These are phyloP conservation scores for Talaromyces sp. DNA, from an alignment of 2,329 filamentous ascomycete genomes.

Conservation along the genomic window DNA sequence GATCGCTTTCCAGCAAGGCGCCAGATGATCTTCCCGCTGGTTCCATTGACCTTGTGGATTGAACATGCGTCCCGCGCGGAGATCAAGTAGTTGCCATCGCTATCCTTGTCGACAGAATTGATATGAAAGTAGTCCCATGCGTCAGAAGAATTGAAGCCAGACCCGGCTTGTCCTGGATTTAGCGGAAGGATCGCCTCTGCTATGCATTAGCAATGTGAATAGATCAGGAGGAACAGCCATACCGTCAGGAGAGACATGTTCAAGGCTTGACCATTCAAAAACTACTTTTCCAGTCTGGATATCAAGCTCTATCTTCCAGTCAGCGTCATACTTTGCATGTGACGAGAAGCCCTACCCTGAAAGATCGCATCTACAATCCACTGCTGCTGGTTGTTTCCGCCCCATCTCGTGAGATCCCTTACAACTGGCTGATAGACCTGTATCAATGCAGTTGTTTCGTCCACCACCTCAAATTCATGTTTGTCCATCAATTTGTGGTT, in stretches of 20 bases:
- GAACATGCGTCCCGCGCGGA: conserved; percentile 44
- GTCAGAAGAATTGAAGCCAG: conserved; percentile 32
- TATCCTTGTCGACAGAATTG: conserved; percentile 39
- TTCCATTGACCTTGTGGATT: conserved; percentile 46
- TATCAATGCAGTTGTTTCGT: conserved; percentile 51
- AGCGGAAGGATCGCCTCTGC: conserved; percentile 15
- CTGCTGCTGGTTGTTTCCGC: conserved; percentile 45
- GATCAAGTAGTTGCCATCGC: conserved; percentile 44
- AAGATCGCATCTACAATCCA: conserved; percentile 55
- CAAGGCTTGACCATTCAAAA: conserved; percentile 57
- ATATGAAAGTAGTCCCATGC: conserved; percentile 52
- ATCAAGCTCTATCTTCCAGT: conserved; percentile 31
- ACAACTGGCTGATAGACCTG: conserved; percentile 45
- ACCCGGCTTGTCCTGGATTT: conserved; percentile 46
- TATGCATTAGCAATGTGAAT: not conserved
- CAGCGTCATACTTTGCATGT: not conserved
- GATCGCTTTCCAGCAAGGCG: conserved; percentile 41
- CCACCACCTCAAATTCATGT: conserved; percentile 54
- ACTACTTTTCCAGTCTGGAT: conserved; percentile 52
- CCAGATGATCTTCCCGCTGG: conserved; percentile 46
- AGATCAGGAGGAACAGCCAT: conserved; percentile 21
- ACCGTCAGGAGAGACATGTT: conserved; percentile 51
- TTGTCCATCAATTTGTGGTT: conserved; percentile 48
- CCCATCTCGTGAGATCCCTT: conserved; percentile 41
- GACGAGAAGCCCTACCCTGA: conserved; percentile 38